Evolutionary conservation across 352 stramenopile genomes (phyloP).

Genomic region (Thalassiosira gravida): DNA sequence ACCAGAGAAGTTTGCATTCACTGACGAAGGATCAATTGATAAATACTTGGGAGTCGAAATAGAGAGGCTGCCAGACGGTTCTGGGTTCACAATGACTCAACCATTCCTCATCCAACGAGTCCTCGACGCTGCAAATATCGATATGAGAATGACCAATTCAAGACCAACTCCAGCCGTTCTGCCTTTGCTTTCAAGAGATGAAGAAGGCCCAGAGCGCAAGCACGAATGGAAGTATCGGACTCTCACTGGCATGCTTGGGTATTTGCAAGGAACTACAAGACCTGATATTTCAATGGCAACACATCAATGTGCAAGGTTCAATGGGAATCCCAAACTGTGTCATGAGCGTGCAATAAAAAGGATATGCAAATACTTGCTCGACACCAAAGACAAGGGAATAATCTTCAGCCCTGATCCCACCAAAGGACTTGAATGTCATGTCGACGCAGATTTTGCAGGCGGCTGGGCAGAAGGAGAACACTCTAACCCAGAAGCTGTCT

Average conservation of each 20-base stretch:
- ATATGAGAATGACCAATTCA: background rate
- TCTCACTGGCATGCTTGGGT: background rate
- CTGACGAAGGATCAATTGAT: slow-evolving; percentile 33
- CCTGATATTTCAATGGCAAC: slow-evolving; percentile 59
- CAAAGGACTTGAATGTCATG: slow-evolving; percentile 46
- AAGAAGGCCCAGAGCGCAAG: background rate
- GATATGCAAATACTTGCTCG: slow-evolving; percentile 62
- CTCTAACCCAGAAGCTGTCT: slow-evolving; percentile 10
- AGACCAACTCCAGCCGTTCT: background rate
- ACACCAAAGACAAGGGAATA: slow-evolving; percentile 43
- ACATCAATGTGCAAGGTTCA: slow-evolving; percentile 58
- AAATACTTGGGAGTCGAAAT: slow-evolving; percentile 50
- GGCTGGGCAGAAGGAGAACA: slow-evolving; percentile 20
- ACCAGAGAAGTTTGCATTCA: slow-evolving; percentile 40
- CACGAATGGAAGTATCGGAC: background rate
- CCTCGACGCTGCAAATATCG: slow-evolving; percentile 18
- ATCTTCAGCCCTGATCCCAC: slow-evolving; percentile 27
- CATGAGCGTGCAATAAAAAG: slow-evolving; percentile 49
- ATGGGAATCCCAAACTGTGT: slow-evolving; percentile 23
- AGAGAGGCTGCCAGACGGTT: background rate
- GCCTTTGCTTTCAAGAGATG: background rate
- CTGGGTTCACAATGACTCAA: slow-evolving; percentile 22
- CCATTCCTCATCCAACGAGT: slow-evolving; percentile 40
- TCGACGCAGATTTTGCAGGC: slow-evolving; percentile 60
- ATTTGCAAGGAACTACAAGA: slow-evolving; percentile 33